Evolutionary conservation across 2,329 filamentous ascomycete species (phyloP).

Genomic region (Aureobasidium sp.): DNA sequence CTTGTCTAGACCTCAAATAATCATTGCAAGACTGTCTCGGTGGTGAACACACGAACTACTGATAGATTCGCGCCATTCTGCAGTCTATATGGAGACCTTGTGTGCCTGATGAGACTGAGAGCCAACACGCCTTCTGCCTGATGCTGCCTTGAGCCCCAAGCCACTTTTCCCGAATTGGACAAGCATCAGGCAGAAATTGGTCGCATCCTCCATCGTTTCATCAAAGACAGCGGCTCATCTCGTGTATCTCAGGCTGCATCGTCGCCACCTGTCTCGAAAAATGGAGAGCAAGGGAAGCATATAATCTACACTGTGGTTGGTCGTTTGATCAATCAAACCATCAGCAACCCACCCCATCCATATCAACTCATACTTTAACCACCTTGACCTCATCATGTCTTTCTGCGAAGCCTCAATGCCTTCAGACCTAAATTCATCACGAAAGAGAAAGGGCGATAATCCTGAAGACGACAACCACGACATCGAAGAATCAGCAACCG

Average conservation of each 20-base stretch:
- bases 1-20: too few relatives aligned
- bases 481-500: background rate
- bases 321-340: background rate
- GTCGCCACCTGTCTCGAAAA: background rate
- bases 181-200: constrained; percentile 5
- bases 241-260: background rate
- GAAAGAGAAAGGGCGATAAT: background rate
- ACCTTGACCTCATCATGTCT: background rate
- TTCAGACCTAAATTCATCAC: background rate
- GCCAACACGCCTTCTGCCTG: background rate
- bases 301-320: background rate
- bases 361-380: background rate
- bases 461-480: background rate
- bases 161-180: background rate
- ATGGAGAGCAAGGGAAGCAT: background rate
- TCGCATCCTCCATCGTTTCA: background rate
- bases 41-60: background rate
- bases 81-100: background rate
- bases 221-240: background rate
- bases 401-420: background rate
- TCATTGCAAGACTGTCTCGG: background rate
- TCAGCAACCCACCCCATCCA: background rate
- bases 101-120: background rate
- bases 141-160: background rate
- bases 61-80: too few relatives aligned